These are phyloP conservation scores for Coccomyxa subellipsoidea DNA, from an alignment of 163 green algal species.

Conservation along the genomic window DNA sequence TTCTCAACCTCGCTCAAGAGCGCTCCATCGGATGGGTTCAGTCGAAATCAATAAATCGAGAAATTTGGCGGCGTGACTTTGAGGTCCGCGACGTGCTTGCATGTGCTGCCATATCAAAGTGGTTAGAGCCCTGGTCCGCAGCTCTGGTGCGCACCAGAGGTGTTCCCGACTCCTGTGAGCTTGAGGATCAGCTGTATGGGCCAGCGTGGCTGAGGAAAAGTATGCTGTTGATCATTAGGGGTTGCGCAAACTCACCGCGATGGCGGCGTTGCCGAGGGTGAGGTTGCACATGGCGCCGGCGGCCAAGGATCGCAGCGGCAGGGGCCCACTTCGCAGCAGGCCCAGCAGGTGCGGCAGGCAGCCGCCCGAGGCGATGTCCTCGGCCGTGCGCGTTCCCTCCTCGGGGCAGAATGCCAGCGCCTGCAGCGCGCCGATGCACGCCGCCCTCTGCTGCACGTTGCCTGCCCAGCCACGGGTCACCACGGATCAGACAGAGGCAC, in stretches of 20 bases:
- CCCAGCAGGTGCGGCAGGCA: conserved; percentile 8
- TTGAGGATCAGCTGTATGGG: no score
- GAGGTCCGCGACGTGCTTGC: no score
- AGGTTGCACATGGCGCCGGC: conserved; percentile 31
- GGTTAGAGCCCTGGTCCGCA: no score
- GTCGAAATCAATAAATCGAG: no score
- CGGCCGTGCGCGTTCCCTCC: background rate
- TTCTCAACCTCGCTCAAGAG: no score
- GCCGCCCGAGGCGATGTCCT: background rate
- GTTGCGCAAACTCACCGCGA: background rate
- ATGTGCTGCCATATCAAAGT: no score
- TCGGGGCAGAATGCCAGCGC: conserved; percentile 19
- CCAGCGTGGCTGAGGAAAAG: no score
- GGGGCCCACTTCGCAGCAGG: conserved; percentile 2
- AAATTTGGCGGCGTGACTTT: no score
- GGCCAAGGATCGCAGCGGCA: conserved; percentile 19
- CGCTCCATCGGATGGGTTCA: no score
- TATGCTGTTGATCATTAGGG: no score
- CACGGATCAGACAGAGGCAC: background rate
- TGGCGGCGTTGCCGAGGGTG: background rate
- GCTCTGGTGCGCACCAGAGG: no score
- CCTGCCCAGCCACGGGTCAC: conserved; percentile 6
- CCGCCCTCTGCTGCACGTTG: conserved; percentile 28
- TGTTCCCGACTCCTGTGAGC: no score
- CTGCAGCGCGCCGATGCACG: conserved; percentile 23